These are phyloP conservation scores for Botryosphaeria dothidea DNA, from an alignment of 2,329 filamentous ascomycete species.

Conservation along the genomic window DNA sequence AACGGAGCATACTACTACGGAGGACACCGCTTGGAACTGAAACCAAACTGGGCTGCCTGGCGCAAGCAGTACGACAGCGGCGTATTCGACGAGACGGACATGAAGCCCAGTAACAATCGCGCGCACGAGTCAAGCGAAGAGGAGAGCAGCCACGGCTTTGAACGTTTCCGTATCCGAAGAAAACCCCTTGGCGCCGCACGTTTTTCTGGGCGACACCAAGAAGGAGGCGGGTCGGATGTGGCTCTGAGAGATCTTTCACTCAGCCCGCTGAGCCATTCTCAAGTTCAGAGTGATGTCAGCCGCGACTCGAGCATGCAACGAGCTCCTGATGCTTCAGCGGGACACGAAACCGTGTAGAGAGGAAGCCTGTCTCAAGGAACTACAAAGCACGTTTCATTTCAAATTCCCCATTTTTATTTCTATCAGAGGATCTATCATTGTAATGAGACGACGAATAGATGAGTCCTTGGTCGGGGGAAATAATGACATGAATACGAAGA, in stretches of 20 bases:
- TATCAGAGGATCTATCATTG: no score
- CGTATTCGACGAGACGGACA: neutral
- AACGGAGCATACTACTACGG: constrained; percentile 20
- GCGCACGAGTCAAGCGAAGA: neutral
- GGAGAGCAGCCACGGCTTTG: neutral
- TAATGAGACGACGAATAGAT: no score
- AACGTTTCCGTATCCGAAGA: neutral
- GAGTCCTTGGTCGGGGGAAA: no score
- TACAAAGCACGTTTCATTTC: no score
- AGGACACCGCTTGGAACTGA: neutral
- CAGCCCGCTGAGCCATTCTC: neutral
- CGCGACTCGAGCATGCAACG: neutral
- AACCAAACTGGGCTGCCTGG: neutral
- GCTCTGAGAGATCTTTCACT: neutral
- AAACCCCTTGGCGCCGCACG: neutral
- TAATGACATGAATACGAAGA: no score
- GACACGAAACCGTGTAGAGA: neutral
- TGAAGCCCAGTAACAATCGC: neutral
- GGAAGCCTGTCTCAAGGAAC: no score
- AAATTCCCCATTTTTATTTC: no score
- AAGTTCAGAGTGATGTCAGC: neutral
- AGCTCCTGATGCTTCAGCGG: neutral
- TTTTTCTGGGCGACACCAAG: neutral
- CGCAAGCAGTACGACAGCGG: neutral
- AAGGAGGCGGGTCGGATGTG: neutral